Evolutionary conservation across 495 filamentous ascomycete genomes (phyloP).

Genomic region (Monascus purpureus): DNA sequence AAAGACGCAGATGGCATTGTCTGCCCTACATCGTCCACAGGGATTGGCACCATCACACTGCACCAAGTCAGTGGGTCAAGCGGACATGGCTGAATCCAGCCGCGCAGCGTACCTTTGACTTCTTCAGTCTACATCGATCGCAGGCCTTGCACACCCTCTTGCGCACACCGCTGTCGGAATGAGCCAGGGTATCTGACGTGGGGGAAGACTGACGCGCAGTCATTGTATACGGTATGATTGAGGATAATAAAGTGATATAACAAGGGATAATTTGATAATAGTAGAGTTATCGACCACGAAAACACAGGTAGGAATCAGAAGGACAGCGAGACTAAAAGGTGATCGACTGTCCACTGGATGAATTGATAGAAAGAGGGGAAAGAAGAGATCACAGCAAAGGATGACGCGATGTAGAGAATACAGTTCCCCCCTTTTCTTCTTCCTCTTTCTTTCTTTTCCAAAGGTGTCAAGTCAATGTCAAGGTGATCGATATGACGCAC

Average conservation of each 20-base stretch:
- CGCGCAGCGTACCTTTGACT: conserved; percentile 41
- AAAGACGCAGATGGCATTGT: conserved; percentile 48
- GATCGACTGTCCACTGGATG: too few relatives aligned
- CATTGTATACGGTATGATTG: conserved; percentile 13
- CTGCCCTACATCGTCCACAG: conserved; percentile 44
- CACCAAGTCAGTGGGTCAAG: conserved; percentile 13
- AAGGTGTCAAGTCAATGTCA: too few relatives aligned
- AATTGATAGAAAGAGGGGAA: too few relatives aligned
- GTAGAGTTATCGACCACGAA: too few relatives aligned
- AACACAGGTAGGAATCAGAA: too few relatives aligned
- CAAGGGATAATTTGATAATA: too few relatives aligned
- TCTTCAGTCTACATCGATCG: conserved; percentile 50
- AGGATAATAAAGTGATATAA: conserved; percentile 1
- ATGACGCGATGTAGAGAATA: too few relatives aligned
- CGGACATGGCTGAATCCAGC: conserved; percentile 3
- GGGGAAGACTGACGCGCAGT: conserved; percentile 33
- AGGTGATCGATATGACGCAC: too few relatives aligned
- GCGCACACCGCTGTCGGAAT: conserved; percentile 31
- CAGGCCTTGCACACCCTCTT: conserved; percentile 52
- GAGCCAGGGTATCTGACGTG: conserved; percentile 25
- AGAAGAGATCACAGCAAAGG: too few relatives aligned
- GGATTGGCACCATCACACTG: conserved; percentile 48
- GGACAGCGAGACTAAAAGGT: too few relatives aligned
- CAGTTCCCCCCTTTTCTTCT: too few relatives aligned
- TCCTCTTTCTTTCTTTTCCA: too few relatives aligned